phyloP scores from a whole-genome alignment of 2,329 filamentous ascomycete species.

The Sclerotinia borealis region DNA sequence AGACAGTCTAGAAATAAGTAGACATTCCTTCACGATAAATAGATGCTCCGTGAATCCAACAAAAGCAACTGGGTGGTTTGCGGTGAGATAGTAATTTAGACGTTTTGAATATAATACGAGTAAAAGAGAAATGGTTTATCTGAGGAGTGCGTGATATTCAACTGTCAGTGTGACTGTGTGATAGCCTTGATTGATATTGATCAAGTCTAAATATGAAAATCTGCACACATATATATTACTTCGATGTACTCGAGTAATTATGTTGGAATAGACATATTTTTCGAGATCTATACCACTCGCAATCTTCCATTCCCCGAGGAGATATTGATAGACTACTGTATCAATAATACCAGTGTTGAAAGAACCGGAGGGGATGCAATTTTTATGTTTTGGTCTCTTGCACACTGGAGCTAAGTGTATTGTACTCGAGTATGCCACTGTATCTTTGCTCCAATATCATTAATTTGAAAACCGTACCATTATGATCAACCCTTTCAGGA shows the following conservation, averaged over 20 bases:
- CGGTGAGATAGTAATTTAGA: background rate
- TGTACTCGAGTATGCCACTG: background rate
- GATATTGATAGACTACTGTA: background rate
- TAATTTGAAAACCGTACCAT: too few relatives aligned
- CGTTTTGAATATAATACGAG: background rate
- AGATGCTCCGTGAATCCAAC: background rate
- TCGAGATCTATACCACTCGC: too few relatives aligned
- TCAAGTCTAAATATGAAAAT: too few relatives aligned
- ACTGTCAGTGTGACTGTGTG: background rate
- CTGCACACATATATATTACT: too few relatives aligned
- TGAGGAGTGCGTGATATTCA: background rate
- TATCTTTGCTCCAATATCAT: background rate
- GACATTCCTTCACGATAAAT: background rate
- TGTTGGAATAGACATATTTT: too few relatives aligned
- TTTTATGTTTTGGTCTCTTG: background rate
- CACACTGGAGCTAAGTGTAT: background rate
- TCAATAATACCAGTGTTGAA: background rate
- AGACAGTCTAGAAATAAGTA: too few relatives aligned
- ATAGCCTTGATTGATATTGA: too few relatives aligned
- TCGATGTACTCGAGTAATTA: too few relatives aligned
- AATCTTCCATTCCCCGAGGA: background rate
- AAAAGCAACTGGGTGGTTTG: background rate
- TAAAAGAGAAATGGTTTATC: too few relatives aligned
- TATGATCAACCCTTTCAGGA: background rate
- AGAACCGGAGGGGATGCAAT: background rate